A percentile compares a stretch with the other conserved stretches of the same genome.
These are phyloP conservation scores for Graphilbum ipis-grandicollis DNA, from an alignment of 2,329 filamentous ascomycete genomes.

Conservation along the genomic window DNA sequence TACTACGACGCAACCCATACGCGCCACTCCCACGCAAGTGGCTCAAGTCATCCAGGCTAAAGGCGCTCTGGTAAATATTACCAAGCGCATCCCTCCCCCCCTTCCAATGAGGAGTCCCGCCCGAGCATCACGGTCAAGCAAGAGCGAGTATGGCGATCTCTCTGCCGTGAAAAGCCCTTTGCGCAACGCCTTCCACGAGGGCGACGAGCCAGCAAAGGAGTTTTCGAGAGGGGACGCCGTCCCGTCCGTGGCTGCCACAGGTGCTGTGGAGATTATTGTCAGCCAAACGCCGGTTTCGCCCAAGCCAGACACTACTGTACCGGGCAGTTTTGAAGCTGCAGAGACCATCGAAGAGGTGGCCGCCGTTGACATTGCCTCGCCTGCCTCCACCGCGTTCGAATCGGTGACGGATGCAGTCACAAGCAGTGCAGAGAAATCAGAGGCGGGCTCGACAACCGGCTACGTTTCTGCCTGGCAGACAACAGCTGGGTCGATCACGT, in stretches of 20 bases:
- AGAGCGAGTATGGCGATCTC: slow-evolving; percentile 45
- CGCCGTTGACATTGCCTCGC: too few species aligned
- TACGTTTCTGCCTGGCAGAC: too few species aligned
- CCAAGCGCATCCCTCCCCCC: slow-evolving; percentile 61
- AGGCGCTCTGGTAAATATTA: slow-evolving; percentile 69
- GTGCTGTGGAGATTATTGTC: neutral
- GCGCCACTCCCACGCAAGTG: slow-evolving; percentile 44
- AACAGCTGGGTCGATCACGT: neutral
- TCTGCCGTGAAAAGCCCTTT: slow-evolving; percentile 30
- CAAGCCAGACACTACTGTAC: neutral
- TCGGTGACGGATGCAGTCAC: neutral
- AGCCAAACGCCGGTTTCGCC: neutral
- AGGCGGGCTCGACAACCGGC: too few species aligned
- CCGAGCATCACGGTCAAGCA: slow-evolving; percentile 33
- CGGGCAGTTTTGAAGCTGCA: too few species aligned
- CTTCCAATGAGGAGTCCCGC: slow-evolving; percentile 64
- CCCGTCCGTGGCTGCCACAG: too few species aligned
- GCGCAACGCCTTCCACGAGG: slow-evolving; percentile 28
- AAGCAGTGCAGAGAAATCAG: neutral
- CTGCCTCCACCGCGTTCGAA: too few species aligned
- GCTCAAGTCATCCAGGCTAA: slow-evolving; percentile 53
- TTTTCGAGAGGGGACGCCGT: neutral
- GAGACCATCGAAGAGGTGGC: too few species aligned
- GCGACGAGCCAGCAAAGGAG: neutral
- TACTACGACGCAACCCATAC: slow-evolving; percentile 35